Base-by-base conservation (phyloP, 495 filamentous ascomycete genomes). In the Cercophora samala region DNA sequence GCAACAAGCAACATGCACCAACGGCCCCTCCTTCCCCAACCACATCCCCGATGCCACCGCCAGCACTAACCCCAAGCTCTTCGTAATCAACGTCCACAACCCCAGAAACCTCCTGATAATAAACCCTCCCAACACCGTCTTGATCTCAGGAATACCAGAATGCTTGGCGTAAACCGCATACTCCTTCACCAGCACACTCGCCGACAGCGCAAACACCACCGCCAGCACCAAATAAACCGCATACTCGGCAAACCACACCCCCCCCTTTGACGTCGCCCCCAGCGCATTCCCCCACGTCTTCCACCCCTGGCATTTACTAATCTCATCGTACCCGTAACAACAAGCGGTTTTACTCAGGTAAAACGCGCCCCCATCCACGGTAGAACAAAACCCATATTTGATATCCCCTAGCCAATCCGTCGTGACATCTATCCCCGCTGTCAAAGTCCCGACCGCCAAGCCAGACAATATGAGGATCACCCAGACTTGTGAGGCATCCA, bases 1-100 rank as follows among this genome's bases (percentile, higher is more conserved):
- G 75, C 95, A 99, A 76, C 95, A 99, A 64, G 96, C 94, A 53
- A 99, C 96, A 78, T 99, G 95, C 0, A 99, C 96, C 42, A 99
- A 81, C 9, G 95, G 95, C 4, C 95, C 95, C 83, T 99, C 95
- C 75, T 99, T 99, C 21, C 95, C 95, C n/a, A 99, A 78, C 95
- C 95, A 99, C 79, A 99, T 85, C 17, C 95, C 96, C 21, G 95
- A 98, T 68, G 93, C 92, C 69, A 97, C 96, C 25, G 95, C 89
- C 54, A 99, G 85, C 77, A 95, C 93, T 79, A 99, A 78, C 54
- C 95, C 95, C 52, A 99, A 76, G 3, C 93, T 96, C 73, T 99
- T 99, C 60, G 94, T 93, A 23, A 91, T 77, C 71, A 99, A 80
- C 0, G 94, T 97, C 94, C 93, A 97, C n/a, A 85, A 79, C 5